phyloP scores from a whole-genome alignment of 2,329 filamentous ascomycete genomes.

The Coniochaeta pulveracea region DNA sequence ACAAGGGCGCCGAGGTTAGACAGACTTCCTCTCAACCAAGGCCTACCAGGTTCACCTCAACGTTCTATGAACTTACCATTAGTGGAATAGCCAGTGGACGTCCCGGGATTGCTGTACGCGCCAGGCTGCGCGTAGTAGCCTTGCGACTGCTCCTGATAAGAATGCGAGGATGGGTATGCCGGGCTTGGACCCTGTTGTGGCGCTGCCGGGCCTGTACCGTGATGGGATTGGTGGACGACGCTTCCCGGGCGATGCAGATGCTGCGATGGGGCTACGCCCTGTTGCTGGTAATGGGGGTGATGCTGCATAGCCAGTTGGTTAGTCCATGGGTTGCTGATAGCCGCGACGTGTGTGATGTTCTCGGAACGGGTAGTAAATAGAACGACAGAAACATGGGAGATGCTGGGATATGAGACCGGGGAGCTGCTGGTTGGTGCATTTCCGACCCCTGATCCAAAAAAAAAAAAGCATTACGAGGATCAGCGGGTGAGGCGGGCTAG shows the following conservation, averaged over 20 bases:
- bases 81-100: constrained; percentile 74
- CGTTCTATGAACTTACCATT: constrained; percentile 74
- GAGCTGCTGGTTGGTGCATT: constrained; percentile 3
- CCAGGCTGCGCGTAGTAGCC: constrained; percentile 70
- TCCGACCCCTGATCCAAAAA: constrained; percentile 14
- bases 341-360: too few species aligned
- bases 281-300: constrained; percentile 62
- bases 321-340: too few species aligned
- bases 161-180: constrained; percentile 58
- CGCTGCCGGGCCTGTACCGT: constrained; percentile 49
- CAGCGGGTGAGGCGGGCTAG: constrained; percentile 36
- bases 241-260: constrained; percentile 62
- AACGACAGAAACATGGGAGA: too few species aligned
- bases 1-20: constrained; percentile 7
- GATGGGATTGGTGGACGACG: constrained; percentile 64
- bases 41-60: too few species aligned
- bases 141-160: constrained; percentile 58
- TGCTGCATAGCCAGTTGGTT: too few species aligned
- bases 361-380: too few species aligned
- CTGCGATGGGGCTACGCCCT: constrained; percentile 57
- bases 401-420: not conserved
- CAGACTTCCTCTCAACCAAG: constrained; percentile 3
- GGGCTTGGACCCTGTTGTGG: constrained; percentile 48
- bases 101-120: constrained; percentile 73
- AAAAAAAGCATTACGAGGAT: constrained; percentile 36